Evolutionary conservation across 495 filamentous ascomycete genomes (phyloP), one percentile per base, ranked within the genome.

Genomic region (Penicillium psychrofluorescens): DNA sequence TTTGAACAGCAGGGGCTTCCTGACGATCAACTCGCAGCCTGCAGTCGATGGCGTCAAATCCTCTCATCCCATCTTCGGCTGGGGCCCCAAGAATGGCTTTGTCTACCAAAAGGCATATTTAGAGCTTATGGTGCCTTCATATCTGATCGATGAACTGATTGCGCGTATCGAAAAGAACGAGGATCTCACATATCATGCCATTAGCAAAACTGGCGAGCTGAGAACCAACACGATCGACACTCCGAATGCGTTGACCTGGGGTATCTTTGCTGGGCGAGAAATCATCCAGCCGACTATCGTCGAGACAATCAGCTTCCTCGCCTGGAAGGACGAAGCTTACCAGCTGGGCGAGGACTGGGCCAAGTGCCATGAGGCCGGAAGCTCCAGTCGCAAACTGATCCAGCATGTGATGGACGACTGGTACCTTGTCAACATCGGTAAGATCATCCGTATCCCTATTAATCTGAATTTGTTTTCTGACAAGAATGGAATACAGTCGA

Each of bases 261-360:
- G 94, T 65, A 95, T 97, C 36, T 99, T 96, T 70, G 90, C 94
- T 9, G 92, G 92, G 30, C 92, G 95, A 59, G 94, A 99, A 64
- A 96, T 99, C 57, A 89, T 99, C 36, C 94, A 99, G 62, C 94
- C 94, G 9, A 99, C 94, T n/a, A 94, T 99, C 48, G 91, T 97
- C 37, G 94, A 99, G 67, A 95, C 88, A 7, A 81, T 97, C 64
- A 92, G 86, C 66, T 99, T 99, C 78, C 64, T 99, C 42, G 94
- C 94, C 22, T 99, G 94, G 94, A 95, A 95, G 70, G 94, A 99
- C 51, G 94, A 99, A 61, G 95, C 95, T 11, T 99, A 83, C 68
- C 80, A 84, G 44, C 78, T 99, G 15, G 94, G 94, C 36, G 74
- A 84, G 41, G 90, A 97, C 55, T 99, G 94, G 94, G 84, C 88